Base-by-base conservation (phyloP, 371 early-diverging fungal species). In the Synchytrium microbalum region DNA sequence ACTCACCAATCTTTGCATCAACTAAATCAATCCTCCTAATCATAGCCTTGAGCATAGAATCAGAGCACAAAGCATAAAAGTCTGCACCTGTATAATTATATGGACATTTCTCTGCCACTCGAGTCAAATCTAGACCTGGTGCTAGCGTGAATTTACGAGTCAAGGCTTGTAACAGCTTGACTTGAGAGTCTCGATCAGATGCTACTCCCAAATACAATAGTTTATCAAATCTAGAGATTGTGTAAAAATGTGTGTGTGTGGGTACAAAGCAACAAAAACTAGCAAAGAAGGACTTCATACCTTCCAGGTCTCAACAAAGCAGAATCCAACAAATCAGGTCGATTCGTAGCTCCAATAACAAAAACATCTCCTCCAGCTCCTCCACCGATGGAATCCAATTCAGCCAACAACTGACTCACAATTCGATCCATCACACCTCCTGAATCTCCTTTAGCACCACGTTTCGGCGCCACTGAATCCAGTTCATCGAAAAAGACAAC, bases 401-500 rank as follows among this genome's bases (percentile, higher is more conserved):
- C 98, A 0, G 96, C 95, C 13, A 98, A 76, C 33, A 98, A 71
- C 73, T 98, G 98, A 69, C 87, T 86, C 28, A 98, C 97, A 70
- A 97, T 94, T 59, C 98, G 87, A 73, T 97, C 97, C 96, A 96
- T 97, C 16, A 97, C 98, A 61, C 98, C 98, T 3, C 96, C 97
- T 14, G 92, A 90, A 64, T 96, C 96, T 16, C 96, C 96, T 71
- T 93, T 92, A 64, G 93, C 93, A 27, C 97, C 97, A 65, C 96
- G 84, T 78, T 93, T 92, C 1, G 96, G 96, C 0, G 97, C 98
- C 3, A 99, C 92, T 0, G 98, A 93, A 80, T 99, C 99, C 73
- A 99, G 77, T 75, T 99, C 99, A 74, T 99, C 99, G 73, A 99
- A 99, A 76, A 99, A 99, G 58, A 99, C 93, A 24, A 99, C 98